Evolutionary conservation across 1,284 basidiomycete species (phyloP), one percentile per base, ranked within the genome.

Genomic region (Pholiota adiposa): DNA sequence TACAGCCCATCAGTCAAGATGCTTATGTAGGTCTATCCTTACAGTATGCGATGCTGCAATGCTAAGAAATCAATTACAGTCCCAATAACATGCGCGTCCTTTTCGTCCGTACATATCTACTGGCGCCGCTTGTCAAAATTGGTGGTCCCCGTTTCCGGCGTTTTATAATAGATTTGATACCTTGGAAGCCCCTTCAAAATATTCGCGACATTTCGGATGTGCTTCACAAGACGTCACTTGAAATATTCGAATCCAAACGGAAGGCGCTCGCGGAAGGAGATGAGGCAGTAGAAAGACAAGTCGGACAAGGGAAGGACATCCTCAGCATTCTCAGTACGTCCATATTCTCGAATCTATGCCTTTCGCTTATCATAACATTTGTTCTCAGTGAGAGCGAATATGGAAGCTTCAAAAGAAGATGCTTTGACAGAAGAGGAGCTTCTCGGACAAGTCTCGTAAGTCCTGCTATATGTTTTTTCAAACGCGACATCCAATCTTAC

Each of bases 301-400:
- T 79, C 34, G 73, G 69, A 3, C 65, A 74, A 51, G 79, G 78
- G 4, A 79, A 77, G 56, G 82, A 84, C 64, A 71, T 83, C 50
- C 75, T 82, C 63, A 82, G 79, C 58, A 75, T 83, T 25, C 75
- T 83, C 40, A 68, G 77, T 77, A 63, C 62, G 79, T 70, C 12
- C 23, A 12, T 25, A 55, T 33, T n/a, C 6, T 31, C 29, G 29
- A 31, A 5, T 31, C n/a, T n/a, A n/a, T n/a, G n/a, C n/a, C n/a
- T n/a, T n/a, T n/a, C n/a, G n/a, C n/a, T n/a, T n/a, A n/a, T n/a
- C n/a, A n/a, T n/a, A n/a, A 16, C 12, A 33, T 16, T 40, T 49
- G 12, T n/a, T 53, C n/a, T 11, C 40, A 77, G 76, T 77, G 66
- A 70, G 67, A 34, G 72, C 69, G 4, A 77, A 77, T 56, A 71